Percentiles rank a stretch among this genome's conserved stretches.
These are phyloP conservation scores for Talaromyces sp. DNA, from an alignment of 2,329 filamentous ascomycete genomes.

Conservation along the genomic window DNA sequence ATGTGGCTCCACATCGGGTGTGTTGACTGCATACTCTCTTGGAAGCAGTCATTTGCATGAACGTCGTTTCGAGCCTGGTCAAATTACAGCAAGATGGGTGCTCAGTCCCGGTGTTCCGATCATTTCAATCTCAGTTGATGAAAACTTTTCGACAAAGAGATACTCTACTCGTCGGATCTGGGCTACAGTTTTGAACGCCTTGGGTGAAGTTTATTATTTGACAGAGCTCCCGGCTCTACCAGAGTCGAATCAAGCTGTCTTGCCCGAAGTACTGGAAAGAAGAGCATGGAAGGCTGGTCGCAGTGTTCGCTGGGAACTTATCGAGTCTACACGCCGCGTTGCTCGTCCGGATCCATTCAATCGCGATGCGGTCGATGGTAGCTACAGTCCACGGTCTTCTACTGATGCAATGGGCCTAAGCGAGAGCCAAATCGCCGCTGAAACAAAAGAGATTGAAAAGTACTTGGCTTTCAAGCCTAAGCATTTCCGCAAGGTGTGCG, in stretches of 20 bases:
- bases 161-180: conserved; percentile 70
- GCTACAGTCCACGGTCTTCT: conserved; percentile 78
- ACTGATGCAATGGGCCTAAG: conserved; percentile 69
- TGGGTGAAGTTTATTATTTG: conserved; percentile 88
- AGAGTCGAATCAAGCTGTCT: conserved; percentile 45
- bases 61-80: conserved; percentile 65
- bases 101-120: conserved; percentile 92
- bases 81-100: conserved; percentile 84
- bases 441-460: conserved; percentile 77
- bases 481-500: conserved; percentile 73
- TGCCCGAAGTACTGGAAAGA: conserved; percentile 53
- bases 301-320: conserved; percentile 73
- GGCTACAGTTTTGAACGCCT: conserved; percentile 89
- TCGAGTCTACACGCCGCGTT: conserved; percentile 71
- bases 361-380: conserved; percentile 63
- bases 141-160: conserved; percentile 70
- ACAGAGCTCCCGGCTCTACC: conserved; percentile 58
- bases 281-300: conserved; percentile 78
- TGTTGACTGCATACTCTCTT: conserved; percentile 78
- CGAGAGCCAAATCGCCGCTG: conserved; percentile 66
- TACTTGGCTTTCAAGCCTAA: conserved; percentile 70
- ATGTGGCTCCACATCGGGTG: conserved; percentile 75
- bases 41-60: conserved; percentile 59
- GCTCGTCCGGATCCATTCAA: conserved; percentile 71
- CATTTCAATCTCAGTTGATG: conserved; percentile 76